Evolutionary conservation across 768 basidiomycete species (phyloP).

Genomic region (Tylopilus intermedius): DNA sequence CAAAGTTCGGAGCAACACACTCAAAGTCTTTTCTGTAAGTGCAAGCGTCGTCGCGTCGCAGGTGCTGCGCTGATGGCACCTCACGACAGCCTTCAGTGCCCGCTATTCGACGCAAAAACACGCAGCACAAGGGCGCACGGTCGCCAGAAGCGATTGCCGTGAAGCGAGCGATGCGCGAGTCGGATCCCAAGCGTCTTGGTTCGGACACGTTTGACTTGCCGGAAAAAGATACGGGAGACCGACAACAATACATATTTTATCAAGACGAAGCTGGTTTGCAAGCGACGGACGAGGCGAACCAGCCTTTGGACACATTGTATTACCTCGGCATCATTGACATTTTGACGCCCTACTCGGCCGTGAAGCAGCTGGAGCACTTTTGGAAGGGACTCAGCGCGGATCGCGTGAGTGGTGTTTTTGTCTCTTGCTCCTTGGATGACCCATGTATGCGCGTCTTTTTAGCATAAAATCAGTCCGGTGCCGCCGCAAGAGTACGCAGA

Average conservation of each 20-base stretch:
- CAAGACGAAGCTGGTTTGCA: conserved; percentile 93
- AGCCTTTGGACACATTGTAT: conserved; percentile 71
- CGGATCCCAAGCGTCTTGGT: conserved; percentile 71
- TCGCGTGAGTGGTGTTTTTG: conserved; percentile 53
- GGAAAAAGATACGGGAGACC: conserved; percentile 54
- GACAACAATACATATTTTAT: conserved; percentile 83
- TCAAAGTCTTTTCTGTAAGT: conserved; percentile 88
- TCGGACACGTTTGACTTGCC: conserved; percentile 49
- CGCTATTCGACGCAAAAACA: conserved; percentile 54
- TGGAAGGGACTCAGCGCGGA: conserved; percentile 91
- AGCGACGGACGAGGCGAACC: conserved; percentile 84
- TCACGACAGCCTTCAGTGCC: conserved; percentile 62
- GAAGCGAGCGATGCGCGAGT: conserved; percentile 78
- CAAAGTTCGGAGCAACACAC: conserved; percentile 82
- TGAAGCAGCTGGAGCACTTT: conserved; percentile 82
- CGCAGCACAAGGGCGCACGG: conserved; percentile 50
- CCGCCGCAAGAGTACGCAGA: conserved; percentile 82
- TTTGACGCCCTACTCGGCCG: conserved; percentile 74
- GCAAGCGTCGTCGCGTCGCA: background rate
- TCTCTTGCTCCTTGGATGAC: conserved; percentile 4
- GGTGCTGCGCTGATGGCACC: conserved; percentile 1
- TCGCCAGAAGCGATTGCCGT: conserved; percentile 77
- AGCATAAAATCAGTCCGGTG: conserved; percentile 96
- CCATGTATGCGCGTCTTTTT: background rate
- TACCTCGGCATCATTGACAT: conserved; percentile 98